Percentiles rank a stretch among this genome's conserved stretches.
These are phyloP conservation scores for Solidago caesia DNA, from an alignment of 129 eudicot species.

Conservation along the genomic window DNA sequence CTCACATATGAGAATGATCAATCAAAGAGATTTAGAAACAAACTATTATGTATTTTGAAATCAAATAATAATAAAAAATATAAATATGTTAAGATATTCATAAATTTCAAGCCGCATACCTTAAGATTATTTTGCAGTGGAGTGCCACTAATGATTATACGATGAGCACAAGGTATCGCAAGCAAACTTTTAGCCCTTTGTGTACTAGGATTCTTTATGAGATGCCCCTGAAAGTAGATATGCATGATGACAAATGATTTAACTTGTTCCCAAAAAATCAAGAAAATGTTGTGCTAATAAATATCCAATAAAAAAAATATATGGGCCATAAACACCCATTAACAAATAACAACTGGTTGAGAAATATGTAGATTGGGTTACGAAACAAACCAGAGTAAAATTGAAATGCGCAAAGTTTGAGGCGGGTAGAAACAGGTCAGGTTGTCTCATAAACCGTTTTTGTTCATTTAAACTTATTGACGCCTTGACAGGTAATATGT, in stretches of 20 bases:
- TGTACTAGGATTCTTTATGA: slow-evolving; percentile 94
- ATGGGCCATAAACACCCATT: background rate
- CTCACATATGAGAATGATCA: background rate
- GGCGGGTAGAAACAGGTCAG: too few relatives aligned
- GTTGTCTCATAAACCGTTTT: too few relatives aligned
- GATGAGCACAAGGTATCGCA: slow-evolving; percentile 78
- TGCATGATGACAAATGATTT: slow-evolving; percentile 14
- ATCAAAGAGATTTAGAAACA: slow-evolving; percentile 17
- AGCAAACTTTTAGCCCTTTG: slow-evolving; percentile 98
- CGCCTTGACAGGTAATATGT: too few relatives aligned
- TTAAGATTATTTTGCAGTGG: slow-evolving; percentile 93
- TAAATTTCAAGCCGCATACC: slow-evolving; percentile 37
- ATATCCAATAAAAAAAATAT: background rate
- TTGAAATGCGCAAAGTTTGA: too few relatives aligned
- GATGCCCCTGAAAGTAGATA: slow-evolving; percentile 67
- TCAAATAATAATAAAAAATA: background rate
- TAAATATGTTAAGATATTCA: background rate
- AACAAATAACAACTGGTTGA: background rate
- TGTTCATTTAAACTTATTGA: too few relatives aligned
- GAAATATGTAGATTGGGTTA: too few relatives aligned
- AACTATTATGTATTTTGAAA: background rate
- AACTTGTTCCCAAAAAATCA: background rate
- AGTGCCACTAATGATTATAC: slow-evolving; percentile 96
- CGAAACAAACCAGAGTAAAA: too few relatives aligned
- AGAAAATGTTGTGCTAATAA: background rate